These are phyloP conservation scores for Pichia paraexigua DNA, from an alignment of 805 yeast genomes.

Conservation along the genomic window DNA sequence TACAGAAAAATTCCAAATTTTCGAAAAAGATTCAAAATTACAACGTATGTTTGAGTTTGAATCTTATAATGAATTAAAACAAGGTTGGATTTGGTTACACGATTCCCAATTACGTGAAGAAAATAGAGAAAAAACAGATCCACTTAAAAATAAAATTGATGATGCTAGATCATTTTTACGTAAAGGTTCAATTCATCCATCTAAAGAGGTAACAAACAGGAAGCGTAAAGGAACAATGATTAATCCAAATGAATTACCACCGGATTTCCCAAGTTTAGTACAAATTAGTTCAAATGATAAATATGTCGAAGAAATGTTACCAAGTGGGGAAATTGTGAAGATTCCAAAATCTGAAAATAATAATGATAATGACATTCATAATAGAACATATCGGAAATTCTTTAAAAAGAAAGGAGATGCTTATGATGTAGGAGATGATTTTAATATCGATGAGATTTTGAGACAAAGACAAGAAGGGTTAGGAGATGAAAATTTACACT, in stretches of 20 bases:
- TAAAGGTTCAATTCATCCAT: conserved; percentile 30
- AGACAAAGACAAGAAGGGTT: conserved; percentile 29
- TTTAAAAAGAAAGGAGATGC: conserved; percentile 20
- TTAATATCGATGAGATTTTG: conserved; percentile 44
- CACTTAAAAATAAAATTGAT: conserved; percentile 13
- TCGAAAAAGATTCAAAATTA: conserved; percentile 63
- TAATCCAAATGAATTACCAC: conserved; percentile 41
- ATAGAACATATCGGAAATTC: conserved; percentile 19
- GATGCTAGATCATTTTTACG: conserved; percentile 25
- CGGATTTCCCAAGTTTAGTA: conserved; percentile 36
- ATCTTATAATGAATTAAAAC: conserved; percentile 64
- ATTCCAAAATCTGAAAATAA: background rate
- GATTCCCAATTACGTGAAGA: conserved; percentile 25
- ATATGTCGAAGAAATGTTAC: conserved; percentile 52
- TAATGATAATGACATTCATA: conserved; percentile 13
- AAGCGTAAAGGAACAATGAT: conserved; percentile 44
- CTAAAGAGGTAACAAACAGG: conserved; percentile 30
- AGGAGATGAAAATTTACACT: conserved; percentile 7
- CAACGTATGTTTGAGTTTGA: conserved; percentile 64
- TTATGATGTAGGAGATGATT: conserved; percentile 28
- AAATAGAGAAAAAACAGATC: conserved; percentile 15
- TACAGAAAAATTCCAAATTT: conserved; percentile 66
- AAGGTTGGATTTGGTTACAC: conserved; percentile 64
- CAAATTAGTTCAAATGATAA: conserved; percentile 27
- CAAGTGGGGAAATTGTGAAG: conserved; percentile 61